Evolutionary conservation across 2,329 filamentous ascomycete genomes (phyloP).

Genomic region (Colletotrichum brevisporum): DNA sequence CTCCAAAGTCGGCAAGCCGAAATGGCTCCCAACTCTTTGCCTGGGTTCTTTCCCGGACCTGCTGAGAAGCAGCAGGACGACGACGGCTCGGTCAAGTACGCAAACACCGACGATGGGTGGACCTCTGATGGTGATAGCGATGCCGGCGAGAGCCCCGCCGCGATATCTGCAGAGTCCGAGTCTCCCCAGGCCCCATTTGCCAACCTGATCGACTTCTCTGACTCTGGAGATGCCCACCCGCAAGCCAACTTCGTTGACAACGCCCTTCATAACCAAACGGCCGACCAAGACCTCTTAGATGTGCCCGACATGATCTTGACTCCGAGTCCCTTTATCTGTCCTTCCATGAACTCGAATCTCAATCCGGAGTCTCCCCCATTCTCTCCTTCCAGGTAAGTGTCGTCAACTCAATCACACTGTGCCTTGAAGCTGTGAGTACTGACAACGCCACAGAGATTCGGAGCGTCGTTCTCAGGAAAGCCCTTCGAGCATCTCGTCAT

Average conservation of each 20-base stretch:
- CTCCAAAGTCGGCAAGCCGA: no score
- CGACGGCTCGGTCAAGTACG: constrained; percentile 9
- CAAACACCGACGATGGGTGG: constrained; percentile 31
- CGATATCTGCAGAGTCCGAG: not conserved
- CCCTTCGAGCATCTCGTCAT: constrained; percentile 4
- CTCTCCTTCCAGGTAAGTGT: constrained; percentile 8
- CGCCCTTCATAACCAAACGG: not conserved
- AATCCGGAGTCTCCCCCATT: constrained; percentile 8
- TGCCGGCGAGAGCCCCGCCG: not conserved
- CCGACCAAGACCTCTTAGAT: not conserved
- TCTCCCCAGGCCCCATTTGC: constrained; percentile 4
- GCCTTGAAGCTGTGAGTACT: no score
- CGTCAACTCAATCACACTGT: no score
- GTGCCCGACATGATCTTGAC: not conserved
- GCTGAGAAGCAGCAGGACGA: not conserved
- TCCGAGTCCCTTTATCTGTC: no score
- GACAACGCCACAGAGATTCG: no score
- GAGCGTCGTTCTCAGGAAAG: not conserved
- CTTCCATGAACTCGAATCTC: not conserved
- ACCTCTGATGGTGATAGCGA: constrained; percentile 13
- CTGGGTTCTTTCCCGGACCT: no score
- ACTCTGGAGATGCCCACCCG: not conserved
- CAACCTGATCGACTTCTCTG: constrained; percentile 18
- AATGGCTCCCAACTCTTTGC: no score
- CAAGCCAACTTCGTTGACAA: not conserved